phyloP scores from a whole-genome alignment of 2,329 filamentous ascomycete species.

The Nectriaceae sp. region DNA sequence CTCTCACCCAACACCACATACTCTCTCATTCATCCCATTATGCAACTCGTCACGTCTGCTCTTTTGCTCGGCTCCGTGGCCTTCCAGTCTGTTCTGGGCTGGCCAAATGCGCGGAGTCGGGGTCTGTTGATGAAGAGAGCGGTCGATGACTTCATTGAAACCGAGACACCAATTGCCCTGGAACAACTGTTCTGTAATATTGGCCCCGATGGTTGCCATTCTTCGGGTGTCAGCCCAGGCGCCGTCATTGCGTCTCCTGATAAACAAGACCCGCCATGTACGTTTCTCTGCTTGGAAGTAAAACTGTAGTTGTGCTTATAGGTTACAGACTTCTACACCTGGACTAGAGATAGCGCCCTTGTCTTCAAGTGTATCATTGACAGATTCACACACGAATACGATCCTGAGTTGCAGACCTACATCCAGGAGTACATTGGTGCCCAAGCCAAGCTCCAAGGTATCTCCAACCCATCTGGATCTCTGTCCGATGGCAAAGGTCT shows the following conservation, averaged over 20 bases:
- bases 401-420: constrained; percentile 55
- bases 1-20: constrained; percentile 32
- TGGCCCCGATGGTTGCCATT: constrained; percentile 54
- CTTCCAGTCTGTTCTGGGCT: constrained; percentile 52
- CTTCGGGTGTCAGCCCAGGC: constrained; percentile 48
- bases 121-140: constrained; percentile 46
- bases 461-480: constrained; percentile 69
- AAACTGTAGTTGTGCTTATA: constrained; percentile 5
- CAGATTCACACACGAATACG: constrained; percentile 60
- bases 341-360: constrained; percentile 74
- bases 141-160: constrained; percentile 55
- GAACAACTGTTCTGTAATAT: constrained; percentile 60
- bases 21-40: constrained; percentile 41
- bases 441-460: constrained; percentile 66
- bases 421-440: constrained; percentile 70
- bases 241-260: constrained; percentile 60
- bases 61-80: constrained; percentile 53
- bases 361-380: constrained; percentile 71
- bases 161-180: constrained; percentile 54
- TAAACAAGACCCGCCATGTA: constrained; percentile 56
- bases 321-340: constrained; percentile 70
- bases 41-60: constrained; percentile 53
- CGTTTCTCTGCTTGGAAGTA: constrained; percentile 24
- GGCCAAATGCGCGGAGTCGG: constrained; percentile 36
- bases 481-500: constrained; percentile 55